Conservation (phyloP, 2,329 filamentous ascomycete species). For the Venturiaceae sp. region DNA sequence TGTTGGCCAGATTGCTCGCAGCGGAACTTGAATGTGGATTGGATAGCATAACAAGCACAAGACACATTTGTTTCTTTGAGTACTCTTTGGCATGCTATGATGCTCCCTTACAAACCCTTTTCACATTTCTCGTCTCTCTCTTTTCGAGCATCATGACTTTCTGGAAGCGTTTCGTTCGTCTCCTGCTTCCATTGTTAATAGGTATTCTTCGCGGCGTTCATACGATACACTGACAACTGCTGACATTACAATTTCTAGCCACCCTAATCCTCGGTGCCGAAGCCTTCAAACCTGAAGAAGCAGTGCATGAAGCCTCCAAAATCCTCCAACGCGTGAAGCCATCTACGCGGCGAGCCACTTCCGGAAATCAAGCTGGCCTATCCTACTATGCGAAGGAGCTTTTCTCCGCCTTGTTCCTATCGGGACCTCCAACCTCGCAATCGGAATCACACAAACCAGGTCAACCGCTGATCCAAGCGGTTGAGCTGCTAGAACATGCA, state of each 20-base stretch:
- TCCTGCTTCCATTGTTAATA: background rate
- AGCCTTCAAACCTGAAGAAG: constrained; percentile 1
- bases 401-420: constrained; percentile 57
- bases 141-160: background rate
- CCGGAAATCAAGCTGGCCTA: constrained; percentile 1
- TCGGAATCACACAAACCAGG: constrained; percentile 21
- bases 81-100: background rate
- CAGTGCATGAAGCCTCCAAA: constrained; percentile 6
- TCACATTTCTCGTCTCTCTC: background rate
- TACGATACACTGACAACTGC: background rate
- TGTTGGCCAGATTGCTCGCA: background rate
- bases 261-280: background rate
- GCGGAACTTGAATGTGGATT: background rate
- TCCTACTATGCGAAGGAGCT: constrained; percentile 52
- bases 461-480: constrained; percentile 44
- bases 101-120: background rate
- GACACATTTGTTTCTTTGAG: background rate
- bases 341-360: background rate
- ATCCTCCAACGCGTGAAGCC: constrained; percentile 6
- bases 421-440: constrained; percentile 24
- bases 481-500: constrained; percentile 48
- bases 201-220: background rate
- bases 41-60: background rate
- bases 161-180: background rate
- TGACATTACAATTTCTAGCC: background rate